Percentiles rank a stretch among this genome's conserved stretches.
Conservation (phyloP, 108 stramenopile genomes). For the Epipyxis sp. region DNA sequence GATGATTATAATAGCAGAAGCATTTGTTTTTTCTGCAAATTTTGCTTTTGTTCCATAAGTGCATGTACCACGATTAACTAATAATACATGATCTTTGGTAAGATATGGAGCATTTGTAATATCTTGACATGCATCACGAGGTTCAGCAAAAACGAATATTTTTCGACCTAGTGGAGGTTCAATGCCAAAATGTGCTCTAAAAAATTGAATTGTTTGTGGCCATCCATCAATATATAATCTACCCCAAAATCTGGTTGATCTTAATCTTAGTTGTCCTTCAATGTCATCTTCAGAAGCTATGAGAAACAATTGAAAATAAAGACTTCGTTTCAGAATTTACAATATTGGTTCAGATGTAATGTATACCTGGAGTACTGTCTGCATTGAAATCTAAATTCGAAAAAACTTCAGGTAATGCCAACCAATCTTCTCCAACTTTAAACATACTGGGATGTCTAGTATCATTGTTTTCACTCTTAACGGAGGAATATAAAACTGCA, state of each 20-base stretch:
- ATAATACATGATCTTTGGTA: slow-evolving; percentile 14
- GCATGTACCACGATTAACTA: slow-evolving; percentile 42
- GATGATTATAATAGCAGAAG: slow-evolving; percentile 46
- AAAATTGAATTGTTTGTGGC: slow-evolving; percentile 46
- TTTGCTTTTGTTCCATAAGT: slow-evolving; percentile 48
- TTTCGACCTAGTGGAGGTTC: slow-evolving; percentile 32
- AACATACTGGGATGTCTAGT: slow-evolving; percentile 45
- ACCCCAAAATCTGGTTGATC: slow-evolving; percentile 50
- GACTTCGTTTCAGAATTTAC: too few relatives aligned
- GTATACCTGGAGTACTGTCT: slow-evolving; percentile 16
- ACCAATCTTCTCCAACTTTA: slow-evolving; percentile 45
- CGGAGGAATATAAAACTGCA: too few relatives aligned
- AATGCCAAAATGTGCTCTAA: slow-evolving; percentile 53
- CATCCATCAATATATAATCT: slow-evolving; percentile 48
- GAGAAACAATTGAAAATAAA: too few relatives aligned
- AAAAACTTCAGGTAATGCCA: slow-evolving; percentile 48
- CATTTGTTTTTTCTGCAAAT: slow-evolving; percentile 38
- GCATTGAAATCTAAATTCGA: slow-evolving; percentile 45
- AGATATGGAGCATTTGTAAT: slow-evolving; percentile 5
- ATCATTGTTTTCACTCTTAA: slow-evolving; percentile 36
- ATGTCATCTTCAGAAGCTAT: slow-evolving; percentile 39
- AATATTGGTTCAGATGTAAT: too few relatives aligned
- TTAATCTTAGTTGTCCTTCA: slow-evolving; percentile 45
- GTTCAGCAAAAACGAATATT: slow-evolving; percentile 44
- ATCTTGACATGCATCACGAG: slow-evolving; percentile 46